Percentiles rank a stretch among this genome's conserved stretches.
phyloP scores from a whole-genome alignment of 1,284 basidiomycete species.

The Ceratobasidium sp. region DNA sequence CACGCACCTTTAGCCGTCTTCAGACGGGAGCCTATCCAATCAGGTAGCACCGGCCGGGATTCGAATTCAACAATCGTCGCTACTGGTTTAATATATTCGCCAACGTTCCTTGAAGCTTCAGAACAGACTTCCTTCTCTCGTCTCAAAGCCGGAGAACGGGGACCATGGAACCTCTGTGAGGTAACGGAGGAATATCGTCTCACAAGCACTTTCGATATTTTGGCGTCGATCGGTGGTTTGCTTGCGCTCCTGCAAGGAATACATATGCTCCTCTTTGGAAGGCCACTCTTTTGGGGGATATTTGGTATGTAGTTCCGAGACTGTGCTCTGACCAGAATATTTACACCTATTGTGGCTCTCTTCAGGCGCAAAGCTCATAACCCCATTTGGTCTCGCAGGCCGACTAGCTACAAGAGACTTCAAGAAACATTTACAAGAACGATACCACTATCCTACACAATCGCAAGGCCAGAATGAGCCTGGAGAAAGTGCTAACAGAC shows the following conservation, averaged over 20 bases:
- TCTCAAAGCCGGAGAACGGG: not conserved
- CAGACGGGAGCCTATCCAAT: no score
- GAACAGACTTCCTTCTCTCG: not conserved
- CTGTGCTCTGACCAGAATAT: not conserved
- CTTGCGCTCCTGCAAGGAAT: conserved; percentile 15
- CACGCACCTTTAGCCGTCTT: no score
- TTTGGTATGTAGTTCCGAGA: conserved; percentile 1
- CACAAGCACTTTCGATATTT: not conserved
- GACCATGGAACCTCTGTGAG: not conserved
- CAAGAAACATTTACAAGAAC: not conserved
- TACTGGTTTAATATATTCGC: not conserved
- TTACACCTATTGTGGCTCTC: not conserved
- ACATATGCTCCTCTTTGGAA: conserved; percentile 9
- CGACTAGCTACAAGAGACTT: not conserved
- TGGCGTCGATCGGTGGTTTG: conserved; percentile 25
- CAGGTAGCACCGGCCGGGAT: no score
- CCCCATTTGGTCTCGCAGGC: conserved; percentile 12
- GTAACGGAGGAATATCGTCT: conserved; percentile 7
- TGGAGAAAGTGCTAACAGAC: not conserved
- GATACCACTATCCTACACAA: not conserved
- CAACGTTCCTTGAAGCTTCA: not conserved
- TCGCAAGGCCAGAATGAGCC: no score
- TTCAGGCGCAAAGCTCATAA: conserved; percentile 14
- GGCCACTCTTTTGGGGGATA: conserved; percentile 17
- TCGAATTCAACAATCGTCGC: no score